Base-by-base conservation (phyloP, 352 stramenopile genomes). In the Globisporangium solare region DNA sequence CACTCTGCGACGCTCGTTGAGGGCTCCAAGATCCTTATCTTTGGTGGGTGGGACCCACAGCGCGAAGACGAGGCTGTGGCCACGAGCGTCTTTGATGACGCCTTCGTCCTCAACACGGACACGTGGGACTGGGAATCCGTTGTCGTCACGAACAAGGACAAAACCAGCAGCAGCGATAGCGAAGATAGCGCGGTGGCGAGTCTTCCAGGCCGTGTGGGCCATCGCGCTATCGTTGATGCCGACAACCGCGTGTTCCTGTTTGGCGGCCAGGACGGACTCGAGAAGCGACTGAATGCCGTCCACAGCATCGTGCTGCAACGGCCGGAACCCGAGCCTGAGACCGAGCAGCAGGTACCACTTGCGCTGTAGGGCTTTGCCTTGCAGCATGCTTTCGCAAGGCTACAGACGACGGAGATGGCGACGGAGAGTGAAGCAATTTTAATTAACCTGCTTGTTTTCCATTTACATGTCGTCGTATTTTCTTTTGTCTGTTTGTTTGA, bases 31-130 rank as follows among this genome's bases (percentile, higher is more conserved):
- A 86, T 98, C 24, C 66, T 97, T 18, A 74, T 98, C 56, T 95
- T 96, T 56, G 94, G 94, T 41, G 94, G 94, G 27, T 98, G 94
- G 94, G 92, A 98, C 62, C 91, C 90, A 1, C 94, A 97, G 73
- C 73, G 56, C 6, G 71, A 68, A 35, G 73, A 74, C 35, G 61
- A 46, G 21, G 24, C 6, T 6, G 71, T 55, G 14, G 68, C 76
- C 12, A 61, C 76, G 11, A 79, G 70, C 17, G 77, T 98, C 21
- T 98, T 97, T 49, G 68, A 84, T 50, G 91, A 97, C 55, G 85
- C 76, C 10, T 98, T 96, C 60, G 48, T 97, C 54, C 73, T 98
- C 22, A 73, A 98, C 61, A 97, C 90, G 3, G 72, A 82, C n/a
- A 85, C 69, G 27, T 98, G 92, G 90, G 87, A 90, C 47, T 98